phyloP scores from a whole-genome alignment of 2,329 filamentous ascomycete genomes.

The Periglandula ipomoeae region DNA sequence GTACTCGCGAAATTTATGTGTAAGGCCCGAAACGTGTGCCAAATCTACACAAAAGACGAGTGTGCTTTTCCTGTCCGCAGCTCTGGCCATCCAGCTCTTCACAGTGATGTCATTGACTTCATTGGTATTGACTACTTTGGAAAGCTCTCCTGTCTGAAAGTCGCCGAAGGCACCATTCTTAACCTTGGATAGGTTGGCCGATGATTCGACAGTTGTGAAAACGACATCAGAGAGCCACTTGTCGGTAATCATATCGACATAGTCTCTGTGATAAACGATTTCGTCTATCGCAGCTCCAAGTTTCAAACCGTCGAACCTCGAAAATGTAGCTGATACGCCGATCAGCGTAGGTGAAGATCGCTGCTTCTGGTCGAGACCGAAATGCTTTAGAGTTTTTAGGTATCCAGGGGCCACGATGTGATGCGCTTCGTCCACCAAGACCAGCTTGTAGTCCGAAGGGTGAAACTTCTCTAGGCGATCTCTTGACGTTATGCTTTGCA shows the following conservation, averaged over 20 bases:
- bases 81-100: constrained; percentile 75
- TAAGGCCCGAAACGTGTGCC: constrained; percentile 67
- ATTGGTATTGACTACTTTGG: constrained; percentile 71
- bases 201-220: constrained; percentile 85
- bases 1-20: constrained; percentile 62
- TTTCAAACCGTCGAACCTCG: constrained; percentile 71
- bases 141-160: constrained; percentile 71
- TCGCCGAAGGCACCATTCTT: constrained; percentile 56
- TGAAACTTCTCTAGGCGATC: constrained; percentile 77
- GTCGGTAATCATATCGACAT: constrained; percentile 63
- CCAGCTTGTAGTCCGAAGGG: constrained; percentile 69
- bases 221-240: constrained; percentile 89
- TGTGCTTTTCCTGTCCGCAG: constrained; percentile 66
- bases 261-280: constrained; percentile 86
- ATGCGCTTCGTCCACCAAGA: constrained; percentile 93
- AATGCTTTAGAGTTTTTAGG: constrained; percentile 65
- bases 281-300: constrained; percentile 83
- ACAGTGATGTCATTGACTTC: constrained; percentile 77
- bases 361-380: constrained; percentile 51
- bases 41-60: constrained; percentile 92
- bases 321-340: constrained; percentile 77
- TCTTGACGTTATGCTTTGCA: constrained; percentile 72
- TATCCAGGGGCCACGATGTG: constrained; percentile 87
- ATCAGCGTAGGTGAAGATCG: constrained; percentile 55
- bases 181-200: constrained; percentile 68